These are phyloP conservation scores for Heliamphora pulchella DNA, from an alignment of 179 eudicot species.

Conservation along the genomic window DNA sequence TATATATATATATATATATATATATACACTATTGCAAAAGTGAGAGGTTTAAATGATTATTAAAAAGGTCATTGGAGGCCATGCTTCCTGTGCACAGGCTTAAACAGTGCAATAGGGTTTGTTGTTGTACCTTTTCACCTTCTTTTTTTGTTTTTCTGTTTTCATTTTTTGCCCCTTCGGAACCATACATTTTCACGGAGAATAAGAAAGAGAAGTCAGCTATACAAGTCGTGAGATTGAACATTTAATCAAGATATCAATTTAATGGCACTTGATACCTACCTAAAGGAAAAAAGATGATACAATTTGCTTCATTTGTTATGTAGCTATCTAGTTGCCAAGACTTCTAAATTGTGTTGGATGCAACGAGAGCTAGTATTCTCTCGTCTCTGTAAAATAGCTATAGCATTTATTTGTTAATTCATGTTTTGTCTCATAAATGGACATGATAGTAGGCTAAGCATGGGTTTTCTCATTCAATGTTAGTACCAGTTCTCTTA, in stretches of 20 bases:
- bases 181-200: not conserved
- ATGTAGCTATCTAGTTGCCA: not conserved
- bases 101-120: not conserved
- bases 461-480: not conserved
- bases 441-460: not conserved
- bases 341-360: not conserved
- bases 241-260: not conserved
- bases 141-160: not conserved
- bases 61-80: not conserved
- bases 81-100: not conserved
- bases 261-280: not conserved
- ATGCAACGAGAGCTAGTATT: not conserved
- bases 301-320: not conserved
- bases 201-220: not conserved
- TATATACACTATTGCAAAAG: too few species aligned
- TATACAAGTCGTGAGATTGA: not conserved
- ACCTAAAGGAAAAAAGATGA: not conserved
- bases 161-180: not conserved
- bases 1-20: too few species aligned
- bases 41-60: too few species aligned
- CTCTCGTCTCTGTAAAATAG: not conserved
- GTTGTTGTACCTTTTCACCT: not conserved
- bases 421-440: not conserved
- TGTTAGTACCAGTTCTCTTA: not conserved
- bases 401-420: not conserved